Conservation (phyloP, 1,284 basidiomycete genomes). For the Rhodotorula mucilaginosa region DNA sequence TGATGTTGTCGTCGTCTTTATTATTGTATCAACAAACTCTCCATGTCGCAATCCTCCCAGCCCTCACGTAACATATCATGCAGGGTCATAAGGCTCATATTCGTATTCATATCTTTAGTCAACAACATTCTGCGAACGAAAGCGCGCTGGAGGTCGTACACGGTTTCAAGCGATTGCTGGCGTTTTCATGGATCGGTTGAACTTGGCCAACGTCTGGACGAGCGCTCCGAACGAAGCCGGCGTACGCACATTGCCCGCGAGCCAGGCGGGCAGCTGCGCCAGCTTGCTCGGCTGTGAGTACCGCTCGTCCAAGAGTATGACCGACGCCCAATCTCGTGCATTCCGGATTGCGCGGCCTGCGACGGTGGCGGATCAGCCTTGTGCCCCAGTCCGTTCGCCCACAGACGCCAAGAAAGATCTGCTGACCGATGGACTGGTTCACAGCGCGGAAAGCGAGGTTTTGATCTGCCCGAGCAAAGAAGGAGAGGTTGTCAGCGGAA, state of each 20-base stretch:
- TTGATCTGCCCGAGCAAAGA: slow-evolving; percentile 31
- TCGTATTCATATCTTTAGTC: background rate
- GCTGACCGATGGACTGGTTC: slow-evolving; percentile 87
- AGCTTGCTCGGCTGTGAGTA: slow-evolving; percentile 67
- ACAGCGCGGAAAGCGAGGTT: slow-evolving; percentile 58
- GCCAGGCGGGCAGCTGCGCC: slow-evolving; percentile 82
- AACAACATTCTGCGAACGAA: background rate
- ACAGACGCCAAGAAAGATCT: background rate
- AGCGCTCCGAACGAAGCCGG: slow-evolving; percentile 70
- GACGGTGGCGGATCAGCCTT: background rate
- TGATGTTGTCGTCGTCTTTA: too few species aligned
- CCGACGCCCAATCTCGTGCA: slow-evolving; percentile 72
- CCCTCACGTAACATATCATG: too few species aligned
- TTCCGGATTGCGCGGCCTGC: slow-evolving; percentile 86
- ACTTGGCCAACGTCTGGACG: slow-evolving; percentile 18
- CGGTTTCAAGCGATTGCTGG: too few species aligned
- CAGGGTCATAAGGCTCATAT: too few species aligned
- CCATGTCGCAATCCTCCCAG: too few species aligned
- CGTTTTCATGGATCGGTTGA: slow-evolving; percentile 6
- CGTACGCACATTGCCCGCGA: slow-evolving; percentile 63
- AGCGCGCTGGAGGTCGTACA: background rate
- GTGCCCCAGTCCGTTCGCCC: background rate
- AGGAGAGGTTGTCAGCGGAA: background rate
- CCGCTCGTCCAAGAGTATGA: slow-evolving; percentile 75
- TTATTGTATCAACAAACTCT: too few species aligned